phyloP scores from a whole-genome alignment of 31 red algal genomes.

The Asparagopsis taxiformis region DNA sequence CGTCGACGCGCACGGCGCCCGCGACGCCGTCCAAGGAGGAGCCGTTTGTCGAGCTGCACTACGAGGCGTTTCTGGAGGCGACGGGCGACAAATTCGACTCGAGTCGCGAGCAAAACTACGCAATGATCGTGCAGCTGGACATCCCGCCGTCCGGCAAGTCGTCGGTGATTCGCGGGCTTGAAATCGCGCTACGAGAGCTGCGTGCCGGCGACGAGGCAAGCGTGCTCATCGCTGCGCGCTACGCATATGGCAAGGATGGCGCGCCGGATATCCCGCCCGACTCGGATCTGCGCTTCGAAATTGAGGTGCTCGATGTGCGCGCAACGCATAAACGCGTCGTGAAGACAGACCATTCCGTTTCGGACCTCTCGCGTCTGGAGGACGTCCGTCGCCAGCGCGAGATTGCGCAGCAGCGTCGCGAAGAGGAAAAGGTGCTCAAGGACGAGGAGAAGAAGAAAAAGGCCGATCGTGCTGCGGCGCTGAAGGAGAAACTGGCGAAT shows the following conservation, averaged over 20 bases:
- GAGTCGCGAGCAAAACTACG: constrained; percentile 55
- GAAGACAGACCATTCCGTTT: constrained; percentile 19
- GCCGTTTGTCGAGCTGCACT: constrained; percentile 67
- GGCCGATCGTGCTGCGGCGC: constrained; percentile 52
- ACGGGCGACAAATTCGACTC: constrained; percentile 54
- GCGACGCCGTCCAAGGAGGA: constrained; percentile 34
- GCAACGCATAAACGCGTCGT: constrained; percentile 41
- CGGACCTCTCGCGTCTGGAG: constrained; percentile 45
- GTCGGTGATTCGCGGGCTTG: constrained; percentile 36
- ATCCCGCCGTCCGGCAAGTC: constrained; percentile 56
- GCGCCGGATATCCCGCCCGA: constrained; percentile 36
- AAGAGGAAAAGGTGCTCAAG: constrained; percentile 48
- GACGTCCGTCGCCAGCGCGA: constrained; percentile 38
- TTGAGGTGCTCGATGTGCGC: constrained; percentile 67
- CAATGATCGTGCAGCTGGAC: constrained; percentile 61
- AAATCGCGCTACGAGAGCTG: constrained; percentile 39
- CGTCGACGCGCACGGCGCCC: background rate
- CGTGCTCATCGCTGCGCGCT: constrained; percentile 15
- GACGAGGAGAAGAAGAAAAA: constrained; percentile 46
- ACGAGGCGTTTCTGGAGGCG: constrained; percentile 42
- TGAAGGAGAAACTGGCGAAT: constrained; percentile 61
- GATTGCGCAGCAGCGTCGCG: constrained; percentile 44
- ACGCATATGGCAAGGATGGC: constrained; percentile 57
- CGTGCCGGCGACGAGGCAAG: constrained; percentile 39
- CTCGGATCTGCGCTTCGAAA: constrained; percentile 51